Conservation (phyloP, 176 grass and related monocot genomes). For the Cymbopogon citratus region DNA sequence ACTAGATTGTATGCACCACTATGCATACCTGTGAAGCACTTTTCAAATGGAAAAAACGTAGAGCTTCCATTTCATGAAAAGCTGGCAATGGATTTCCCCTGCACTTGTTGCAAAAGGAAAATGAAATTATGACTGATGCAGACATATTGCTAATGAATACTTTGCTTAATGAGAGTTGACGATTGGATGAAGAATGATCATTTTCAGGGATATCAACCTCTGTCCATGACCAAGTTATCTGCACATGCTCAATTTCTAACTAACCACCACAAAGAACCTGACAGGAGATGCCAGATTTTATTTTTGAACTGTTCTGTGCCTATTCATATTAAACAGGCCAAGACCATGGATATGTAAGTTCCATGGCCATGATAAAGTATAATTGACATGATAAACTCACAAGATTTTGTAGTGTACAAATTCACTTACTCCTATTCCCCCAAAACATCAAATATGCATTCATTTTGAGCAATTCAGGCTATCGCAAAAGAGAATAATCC, state of each 20-base stretch:
- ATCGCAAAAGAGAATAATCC: constrained; percentile 14
- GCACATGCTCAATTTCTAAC: not conserved
- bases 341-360: not conserved
- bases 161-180: not conserved
- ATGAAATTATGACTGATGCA: not conserved
- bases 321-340: not conserved
- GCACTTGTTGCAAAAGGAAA: constrained; percentile 6
- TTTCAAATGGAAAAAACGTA: constrained; percentile 80
- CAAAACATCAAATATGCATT: not conserved
- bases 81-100: constrained; percentile 39
- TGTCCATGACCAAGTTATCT: not conserved
- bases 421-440: not conserved
- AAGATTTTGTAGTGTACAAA: not conserved
- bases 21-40: constrained; percentile 57
- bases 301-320: not conserved
- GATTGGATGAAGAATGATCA: not conserved
- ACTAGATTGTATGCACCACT: not conserved
- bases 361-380: constrained; percentile 7
- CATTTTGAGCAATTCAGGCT: constrained; percentile 3
- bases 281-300: not conserved
- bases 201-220: not conserved
- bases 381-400: not conserved
- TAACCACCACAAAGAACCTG: not conserved
- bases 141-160: not conserved
- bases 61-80: constrained; percentile 31